These are phyloP conservation scores for Gossypium turneri DNA, from an alignment of 345 rosid genomes.

Conservation along the genomic window DNA sequence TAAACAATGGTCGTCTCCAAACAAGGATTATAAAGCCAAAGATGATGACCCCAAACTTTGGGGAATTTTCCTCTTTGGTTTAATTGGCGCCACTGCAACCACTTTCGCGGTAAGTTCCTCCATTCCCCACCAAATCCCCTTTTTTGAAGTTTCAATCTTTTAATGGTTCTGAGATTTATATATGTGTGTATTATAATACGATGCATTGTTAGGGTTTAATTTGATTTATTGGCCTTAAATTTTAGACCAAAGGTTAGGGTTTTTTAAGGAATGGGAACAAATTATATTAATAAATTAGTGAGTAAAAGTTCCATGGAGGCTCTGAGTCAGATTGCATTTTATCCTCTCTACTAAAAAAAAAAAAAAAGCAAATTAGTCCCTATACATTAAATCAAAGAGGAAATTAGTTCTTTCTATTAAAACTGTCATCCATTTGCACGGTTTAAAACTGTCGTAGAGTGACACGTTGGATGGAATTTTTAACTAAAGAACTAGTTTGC, in stretches of 20 bases:
- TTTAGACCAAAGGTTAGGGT: background rate
- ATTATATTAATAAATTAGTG: background rate
- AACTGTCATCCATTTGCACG: no score
- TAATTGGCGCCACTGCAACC: conserved; percentile 93
- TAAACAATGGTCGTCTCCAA: conserved; percentile 35
- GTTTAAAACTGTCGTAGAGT: no score
- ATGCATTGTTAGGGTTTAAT: background rate
- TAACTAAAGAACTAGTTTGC: no score
- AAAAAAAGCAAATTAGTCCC: no score
- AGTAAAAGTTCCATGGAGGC: no score
- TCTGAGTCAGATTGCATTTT: no score
- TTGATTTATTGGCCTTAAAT: background rate
- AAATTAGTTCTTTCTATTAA: no score
- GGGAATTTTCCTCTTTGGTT: conserved; percentile 68
- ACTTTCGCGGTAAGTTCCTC: conserved; percentile 65
- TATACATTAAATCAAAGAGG: no score
- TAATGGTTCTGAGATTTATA: background rate
- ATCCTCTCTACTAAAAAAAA: no score
- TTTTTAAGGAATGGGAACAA: background rate
- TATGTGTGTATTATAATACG: background rate
- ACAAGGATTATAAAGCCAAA: conserved; percentile 31
- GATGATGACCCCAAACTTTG: conserved; percentile 55
- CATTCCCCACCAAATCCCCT: background rate
- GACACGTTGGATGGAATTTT: no score
- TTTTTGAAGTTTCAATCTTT: background rate